Conservation (phyloP, 768 basidiomycete genomes). For the Strobilomyces echinocephalus region DNA sequence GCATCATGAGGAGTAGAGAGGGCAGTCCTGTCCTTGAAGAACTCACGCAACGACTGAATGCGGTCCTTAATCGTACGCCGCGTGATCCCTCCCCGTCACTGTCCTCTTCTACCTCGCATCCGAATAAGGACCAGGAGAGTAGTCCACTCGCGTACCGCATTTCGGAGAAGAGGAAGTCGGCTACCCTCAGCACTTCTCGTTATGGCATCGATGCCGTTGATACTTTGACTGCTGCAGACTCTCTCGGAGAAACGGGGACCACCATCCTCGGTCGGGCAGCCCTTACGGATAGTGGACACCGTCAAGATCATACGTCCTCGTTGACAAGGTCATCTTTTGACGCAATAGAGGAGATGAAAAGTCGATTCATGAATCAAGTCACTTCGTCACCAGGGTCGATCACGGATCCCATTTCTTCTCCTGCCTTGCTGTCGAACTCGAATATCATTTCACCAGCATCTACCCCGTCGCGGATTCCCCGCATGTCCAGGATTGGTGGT, state of each 20-base stretch:
- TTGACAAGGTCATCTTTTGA: slow-evolving; percentile 37
- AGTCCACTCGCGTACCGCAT: slow-evolving; percentile 29
- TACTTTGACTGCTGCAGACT: neutral
- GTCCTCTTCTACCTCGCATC: slow-evolving; percentile 19
- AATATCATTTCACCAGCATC: slow-evolving; percentile 4
- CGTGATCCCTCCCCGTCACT: slow-evolving; percentile 27
- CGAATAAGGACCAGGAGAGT: slow-evolving; percentile 16
- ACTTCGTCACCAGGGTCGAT: slow-evolving; percentile 23
- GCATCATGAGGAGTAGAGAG: slow-evolving; percentile 50
- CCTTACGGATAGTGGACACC: slow-evolving; percentile 10
- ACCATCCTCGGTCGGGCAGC: slow-evolving; percentile 7
- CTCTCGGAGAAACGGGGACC: slow-evolving; percentile 11
- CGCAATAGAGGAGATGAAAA: slow-evolving; percentile 62
- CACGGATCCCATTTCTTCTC: slow-evolving; percentile 15
- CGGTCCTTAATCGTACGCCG: slow-evolving; percentile 35
- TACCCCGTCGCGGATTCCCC: slow-evolving; percentile 29
- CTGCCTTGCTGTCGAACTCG: slow-evolving; percentile 12
- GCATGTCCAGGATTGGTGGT: slow-evolving; percentile 18
- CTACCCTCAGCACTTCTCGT: slow-evolving; percentile 6
- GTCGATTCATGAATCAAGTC: slow-evolving; percentile 41
- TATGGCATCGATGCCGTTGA: slow-evolving; percentile 3
- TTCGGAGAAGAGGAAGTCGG: slow-evolving; percentile 18
- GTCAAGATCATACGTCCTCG: slow-evolving; percentile 4
- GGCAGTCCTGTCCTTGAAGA: slow-evolving; percentile 53
- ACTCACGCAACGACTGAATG: slow-evolving; percentile 41